phyloP scores from a whole-genome alignment of 192 early-diverging fungal genomes.

The Backusella mclennaniae region DNA sequence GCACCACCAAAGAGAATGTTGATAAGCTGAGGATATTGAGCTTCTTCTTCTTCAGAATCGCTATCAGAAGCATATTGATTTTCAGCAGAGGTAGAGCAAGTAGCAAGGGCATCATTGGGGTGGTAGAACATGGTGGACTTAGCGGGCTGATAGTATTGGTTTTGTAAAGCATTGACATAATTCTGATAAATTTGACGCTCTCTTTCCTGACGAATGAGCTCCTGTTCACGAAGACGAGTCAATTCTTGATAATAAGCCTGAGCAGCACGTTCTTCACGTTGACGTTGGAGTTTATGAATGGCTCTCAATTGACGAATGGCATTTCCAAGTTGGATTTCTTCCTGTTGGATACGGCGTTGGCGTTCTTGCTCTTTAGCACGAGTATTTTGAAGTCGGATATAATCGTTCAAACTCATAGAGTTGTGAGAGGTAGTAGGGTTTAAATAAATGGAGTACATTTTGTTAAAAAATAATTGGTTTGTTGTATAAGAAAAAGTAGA shows the following conservation, averaged over 20 bases:
- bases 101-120: neutral
- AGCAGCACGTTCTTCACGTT: conserved; percentile 5
- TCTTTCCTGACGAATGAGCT: conserved; percentile 7
- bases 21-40: neutral
- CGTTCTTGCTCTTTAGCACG: conserved; percentile 7
- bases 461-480: neutral
- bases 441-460: neutral
- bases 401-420: neutral
- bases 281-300: neutral
- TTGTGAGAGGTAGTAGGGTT: neutral
- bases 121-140: neutral
- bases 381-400: neutral
- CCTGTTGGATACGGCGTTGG: conserved; percentile 1
- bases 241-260: neutral
- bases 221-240: neutral
- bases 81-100: no score
- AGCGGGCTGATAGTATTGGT: neutral
- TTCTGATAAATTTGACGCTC: neutral
- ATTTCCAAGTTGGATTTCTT: neutral
- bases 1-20: neutral
- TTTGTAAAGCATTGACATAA: neutral
- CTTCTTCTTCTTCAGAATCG: neutral
- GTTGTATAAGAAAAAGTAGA: neutral
- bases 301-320: neutral
- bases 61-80: neutral